These are phyloP conservation scores for Samsoniella hepiali DNA, from an alignment of 2,329 filamentous ascomycete genomes.

Conservation along the genomic window DNA sequence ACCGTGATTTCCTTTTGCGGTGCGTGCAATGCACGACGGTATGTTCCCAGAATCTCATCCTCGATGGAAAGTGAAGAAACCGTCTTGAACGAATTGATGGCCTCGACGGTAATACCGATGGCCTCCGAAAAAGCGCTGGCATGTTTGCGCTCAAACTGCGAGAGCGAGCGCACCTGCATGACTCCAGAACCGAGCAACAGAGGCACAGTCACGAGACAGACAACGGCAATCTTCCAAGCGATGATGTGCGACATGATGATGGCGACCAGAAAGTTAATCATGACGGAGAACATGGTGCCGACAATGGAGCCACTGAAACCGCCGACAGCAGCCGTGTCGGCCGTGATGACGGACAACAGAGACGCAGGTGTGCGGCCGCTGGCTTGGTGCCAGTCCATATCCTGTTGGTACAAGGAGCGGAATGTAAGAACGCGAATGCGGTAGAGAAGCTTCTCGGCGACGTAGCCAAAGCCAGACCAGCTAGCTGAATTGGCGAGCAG, in stretches of 20 bases:
- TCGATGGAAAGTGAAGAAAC: slow-evolving; percentile 55
- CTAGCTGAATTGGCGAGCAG: slow-evolving; percentile 55
- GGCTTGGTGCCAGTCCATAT: slow-evolving; percentile 69
- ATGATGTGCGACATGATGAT: slow-evolving; percentile 68
- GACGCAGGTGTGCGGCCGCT: slow-evolving; percentile 57
- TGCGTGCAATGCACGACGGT: slow-evolving; percentile 47
- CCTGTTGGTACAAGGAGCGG: slow-evolving; percentile 62
- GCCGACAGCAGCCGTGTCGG: slow-evolving; percentile 63
- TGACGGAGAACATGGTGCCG: slow-evolving; percentile 64
- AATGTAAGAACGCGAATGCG: slow-evolving; percentile 62
- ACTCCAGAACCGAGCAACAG: slow-evolving; percentile 66
- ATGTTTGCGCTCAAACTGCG: slow-evolving; percentile 60
- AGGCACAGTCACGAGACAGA: slow-evolving; percentile 66
- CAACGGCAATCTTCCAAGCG: slow-evolving; percentile 73
- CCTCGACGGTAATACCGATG: slow-evolving; percentile 63
- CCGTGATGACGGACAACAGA: slow-evolving; percentile 66
- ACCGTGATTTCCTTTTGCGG: slow-evolving; percentile 53
- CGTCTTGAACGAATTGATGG: slow-evolving; percentile 63
- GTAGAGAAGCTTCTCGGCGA: slow-evolving; percentile 63
- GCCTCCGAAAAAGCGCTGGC: slow-evolving; percentile 62
- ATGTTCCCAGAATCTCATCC: slow-evolving; percentile 49
- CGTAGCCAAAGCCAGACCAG: slow-evolving; percentile 45
- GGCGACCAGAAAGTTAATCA: slow-evolving; percentile 64
- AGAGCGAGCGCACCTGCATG: slow-evolving; percentile 63
- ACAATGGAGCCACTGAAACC: slow-evolving; percentile 69